These are phyloP conservation scores for Trypanosoma avium DNA, from an alignment of 208 protist genomes.

Conservation along the genomic window DNA sequence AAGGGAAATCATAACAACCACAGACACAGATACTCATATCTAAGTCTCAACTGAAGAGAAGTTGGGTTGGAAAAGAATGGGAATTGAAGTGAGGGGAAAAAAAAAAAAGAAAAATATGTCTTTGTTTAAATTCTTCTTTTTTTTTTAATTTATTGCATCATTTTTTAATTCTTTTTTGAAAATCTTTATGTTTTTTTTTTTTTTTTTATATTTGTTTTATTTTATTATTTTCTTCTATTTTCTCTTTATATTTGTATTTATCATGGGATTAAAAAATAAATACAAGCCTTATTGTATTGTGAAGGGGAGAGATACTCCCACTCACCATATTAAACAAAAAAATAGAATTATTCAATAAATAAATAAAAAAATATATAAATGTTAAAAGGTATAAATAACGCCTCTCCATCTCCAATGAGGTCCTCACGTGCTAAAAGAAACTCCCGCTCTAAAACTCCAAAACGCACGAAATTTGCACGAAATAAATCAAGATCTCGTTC, in stretches of 20 bases:
- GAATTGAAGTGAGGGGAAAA: background rate
- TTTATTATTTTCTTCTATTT: background rate
- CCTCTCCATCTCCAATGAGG: too few species aligned
- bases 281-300: background rate
- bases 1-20: too few species aligned
- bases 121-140: background rate
- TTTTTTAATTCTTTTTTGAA: background rate
- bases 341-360: too few species aligned
- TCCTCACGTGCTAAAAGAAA: too few species aligned
- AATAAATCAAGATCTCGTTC: slow-evolving; percentile 12
- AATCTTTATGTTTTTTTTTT: background rate
- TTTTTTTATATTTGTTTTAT: background rate
- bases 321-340: too few species aligned
- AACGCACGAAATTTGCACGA: background rate
- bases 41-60: too few species aligned
- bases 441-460: background rate
- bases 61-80: background rate
- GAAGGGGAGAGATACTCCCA: too few species aligned
- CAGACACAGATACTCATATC: too few species aligned
- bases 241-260: background rate
- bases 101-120: slow-evolving; percentile 7
- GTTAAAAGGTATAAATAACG: background rate
- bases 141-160: background rate
- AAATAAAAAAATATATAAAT: slow-evolving; percentile 2
- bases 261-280: background rate